Base-by-base conservation (phyloP, 2,329 filamentous ascomycete genomes). In the Alternaria triticimaculans region DNA sequence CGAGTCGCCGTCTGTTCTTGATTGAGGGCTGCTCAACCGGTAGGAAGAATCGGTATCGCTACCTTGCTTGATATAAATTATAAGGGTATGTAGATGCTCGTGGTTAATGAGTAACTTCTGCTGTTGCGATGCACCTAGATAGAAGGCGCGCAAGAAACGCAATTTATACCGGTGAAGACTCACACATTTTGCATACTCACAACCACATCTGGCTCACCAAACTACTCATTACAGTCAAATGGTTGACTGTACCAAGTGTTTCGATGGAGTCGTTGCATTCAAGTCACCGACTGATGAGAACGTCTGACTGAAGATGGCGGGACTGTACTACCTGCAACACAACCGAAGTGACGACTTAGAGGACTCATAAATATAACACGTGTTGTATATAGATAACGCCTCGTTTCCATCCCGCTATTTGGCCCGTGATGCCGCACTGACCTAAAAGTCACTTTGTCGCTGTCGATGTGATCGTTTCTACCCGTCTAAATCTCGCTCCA, bases 231-330 rank as follows among this genome's bases (percentile, higher is more conserved):
- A 3, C 8, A 41, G 37, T 41, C 37, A 41, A 18, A 41, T 0
- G 2, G 0, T 37, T 37, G 33, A n/a, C 33, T 37, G 0, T n/a
- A 37, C n/a, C 8, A 0, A n/a, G 15, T 9, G 7, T 1, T n/a
- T n/a, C 33, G 14, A n/a, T n/a, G 33, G 33, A 41, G 33, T 15
- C 15, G 33, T 41, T 41, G 4, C 33, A n/a, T 41, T 18, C 1
- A 18, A 41, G 37, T 41, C n/a, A 41, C 37, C 1, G 37, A 41
- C 8, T 3, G 37, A 41, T 18, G 37, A 41, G 3, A 41, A 18
- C 8, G 8, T 18, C 37, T 41, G 37, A 18, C 8, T 41, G 37
- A 18, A 18, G 0, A 41, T 11, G 4, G 9, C 37, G n/a, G 37
- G 8, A 5, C 9, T 41, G 37, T 41, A 41, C 37, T 18, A 41